Base-by-base conservation (phyloP, 805 yeast genomes). In the Sugiyamaella smithiae region DNA sequence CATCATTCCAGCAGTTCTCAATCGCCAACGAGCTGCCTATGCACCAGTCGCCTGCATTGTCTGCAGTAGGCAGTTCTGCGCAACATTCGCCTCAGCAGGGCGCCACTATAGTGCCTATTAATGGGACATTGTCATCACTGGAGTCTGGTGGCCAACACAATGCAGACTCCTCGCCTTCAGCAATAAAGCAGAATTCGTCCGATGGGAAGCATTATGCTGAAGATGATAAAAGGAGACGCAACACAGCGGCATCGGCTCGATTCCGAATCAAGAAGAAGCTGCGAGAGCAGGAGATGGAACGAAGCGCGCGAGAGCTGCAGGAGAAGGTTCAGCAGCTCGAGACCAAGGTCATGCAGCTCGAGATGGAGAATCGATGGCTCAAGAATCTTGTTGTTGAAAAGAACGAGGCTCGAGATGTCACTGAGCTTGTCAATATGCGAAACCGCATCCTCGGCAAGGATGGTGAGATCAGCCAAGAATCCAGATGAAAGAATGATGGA, bases 171-270 rank as follows among this genome's bases (percentile, higher is more conserved):
- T n/a, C n/a, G n/a, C n/a, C n/a, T n/a, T n/a, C n/a, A n/a, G n/a
- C n/a, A n/a, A 29, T 29, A n/a, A 29, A 29, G 7, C 12, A 16
- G 16, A 16, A 16, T n/a, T 4, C 33, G 16, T 56, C 62, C 19
- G 63, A 59, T 14, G 65, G 58, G 50, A 65, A 57, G 14, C 16
- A 43, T 12, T 55, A 65, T 22, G 71, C 76, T 19, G 82, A 78
- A 50, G 76, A 74, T 40, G 93, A 85, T 61, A 91, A 88, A 68
- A 77, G 96, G 53, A 80, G 85, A 55, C 77, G 95, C 59, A 90
- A 89, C 68, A 89, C 97, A 0, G 96, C 93, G 1, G 98, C 99
- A 1, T 82, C 91, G 17, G 97, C 97, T 3, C 75, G 98, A 52
- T 91, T 91, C 73, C 77, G 99, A 55, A 79, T 88, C 63, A 88